A percentile compares a stretch with the other conserved stretches of the same genome.
Conservation (phyloP, 2,329 filamentous ascomycete genomes). For the Simplicillium sp. region DNA sequence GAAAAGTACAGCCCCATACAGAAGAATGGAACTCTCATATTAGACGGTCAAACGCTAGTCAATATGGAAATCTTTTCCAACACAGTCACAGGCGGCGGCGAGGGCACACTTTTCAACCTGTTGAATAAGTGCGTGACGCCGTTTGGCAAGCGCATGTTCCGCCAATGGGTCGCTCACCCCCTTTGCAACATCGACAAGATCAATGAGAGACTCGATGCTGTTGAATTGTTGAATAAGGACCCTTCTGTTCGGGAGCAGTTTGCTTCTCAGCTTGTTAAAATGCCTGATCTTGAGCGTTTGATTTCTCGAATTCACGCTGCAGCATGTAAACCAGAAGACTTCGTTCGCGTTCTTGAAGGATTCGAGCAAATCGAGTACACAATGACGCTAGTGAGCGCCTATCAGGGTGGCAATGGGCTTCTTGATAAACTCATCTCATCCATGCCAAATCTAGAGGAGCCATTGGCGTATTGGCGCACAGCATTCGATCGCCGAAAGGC, state of each 20-base stretch:
- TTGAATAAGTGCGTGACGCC: slow-evolving; percentile 93
- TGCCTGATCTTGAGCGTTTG: slow-evolving; percentile 88
- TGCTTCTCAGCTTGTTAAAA: slow-evolving; percentile 75
- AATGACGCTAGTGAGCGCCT: slow-evolving; percentile 66
- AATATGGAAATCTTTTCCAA: slow-evolving; percentile 98
- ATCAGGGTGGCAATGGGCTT: slow-evolving; percentile 69
- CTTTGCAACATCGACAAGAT: slow-evolving; percentile 79
- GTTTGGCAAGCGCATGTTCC: slow-evolving; percentile 91
- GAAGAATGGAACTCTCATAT: slow-evolving; percentile 79
- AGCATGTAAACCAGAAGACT: slow-evolving; percentile 83
- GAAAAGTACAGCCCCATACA: slow-evolving; percentile 84
- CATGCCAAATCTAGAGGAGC: slow-evolving; percentile 75
- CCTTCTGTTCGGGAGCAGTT: slow-evolving; percentile 75
- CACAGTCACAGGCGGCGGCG: slow-evolving; percentile 71
- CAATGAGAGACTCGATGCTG: slow-evolving; percentile 87
- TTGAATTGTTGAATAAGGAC: slow-evolving; percentile 85
- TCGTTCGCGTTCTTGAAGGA: slow-evolving; percentile 85
- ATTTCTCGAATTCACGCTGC: slow-evolving; percentile 93
- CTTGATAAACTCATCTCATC: slow-evolving; percentile 73
- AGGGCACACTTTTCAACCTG: slow-evolving; percentile 83
- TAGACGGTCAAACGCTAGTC: slow-evolving; percentile 93
- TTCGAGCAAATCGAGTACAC: slow-evolving; percentile 98
- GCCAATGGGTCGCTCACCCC: slow-evolving; percentile 96
- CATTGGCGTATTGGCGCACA: slow-evolving; percentile 77
- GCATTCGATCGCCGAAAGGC: slow-evolving; percentile 82